phyloP scores from a whole-genome alignment of 1,284 basidiomycete species.

The Sanghuangporus baumii region DNA sequence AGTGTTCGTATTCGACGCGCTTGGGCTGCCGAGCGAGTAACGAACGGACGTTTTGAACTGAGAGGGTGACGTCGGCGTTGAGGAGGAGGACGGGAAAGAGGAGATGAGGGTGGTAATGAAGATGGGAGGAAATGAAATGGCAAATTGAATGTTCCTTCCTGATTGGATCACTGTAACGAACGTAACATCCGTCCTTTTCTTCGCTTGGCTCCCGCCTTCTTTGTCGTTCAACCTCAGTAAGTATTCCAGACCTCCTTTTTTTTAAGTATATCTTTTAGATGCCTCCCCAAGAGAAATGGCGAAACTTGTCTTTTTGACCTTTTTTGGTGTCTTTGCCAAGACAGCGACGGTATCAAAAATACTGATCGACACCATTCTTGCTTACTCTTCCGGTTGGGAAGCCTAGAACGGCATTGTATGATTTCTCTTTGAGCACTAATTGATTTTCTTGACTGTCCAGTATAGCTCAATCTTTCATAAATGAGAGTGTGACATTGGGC shows the following conservation, averaged over 20 bases:
- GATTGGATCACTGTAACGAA: neutral
- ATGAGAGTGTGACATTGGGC: too few relatives aligned
- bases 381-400: too few relatives aligned
- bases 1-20: neutral
- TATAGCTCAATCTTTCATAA: too few relatives aligned
- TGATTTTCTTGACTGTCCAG: too few relatives aligned
- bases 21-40: slow-evolving; percentile 1
- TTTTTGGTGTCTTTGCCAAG: neutral
- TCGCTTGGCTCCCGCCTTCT: neutral
- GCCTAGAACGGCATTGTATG: too few relatives aligned
- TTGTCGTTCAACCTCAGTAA: neutral
- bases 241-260: neutral
- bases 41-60: neutral
- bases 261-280: neutral
- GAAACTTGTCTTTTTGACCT: neutral
- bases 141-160: neutral
- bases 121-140: neutral
- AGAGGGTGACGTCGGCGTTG: slow-evolving; percentile 1
- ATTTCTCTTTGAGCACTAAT: too few relatives aligned
- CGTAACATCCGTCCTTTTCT: too few relatives aligned
- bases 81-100: slow-evolving; percentile 2
- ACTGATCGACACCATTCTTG: neutral
- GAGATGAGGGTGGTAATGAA: neutral
- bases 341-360: neutral
- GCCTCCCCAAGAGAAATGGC: neutral